These are phyloP conservation scores for Thelephora terrestris DNA, from an alignment of 1,284 basidiomycete genomes.

Conservation along the genomic window DNA sequence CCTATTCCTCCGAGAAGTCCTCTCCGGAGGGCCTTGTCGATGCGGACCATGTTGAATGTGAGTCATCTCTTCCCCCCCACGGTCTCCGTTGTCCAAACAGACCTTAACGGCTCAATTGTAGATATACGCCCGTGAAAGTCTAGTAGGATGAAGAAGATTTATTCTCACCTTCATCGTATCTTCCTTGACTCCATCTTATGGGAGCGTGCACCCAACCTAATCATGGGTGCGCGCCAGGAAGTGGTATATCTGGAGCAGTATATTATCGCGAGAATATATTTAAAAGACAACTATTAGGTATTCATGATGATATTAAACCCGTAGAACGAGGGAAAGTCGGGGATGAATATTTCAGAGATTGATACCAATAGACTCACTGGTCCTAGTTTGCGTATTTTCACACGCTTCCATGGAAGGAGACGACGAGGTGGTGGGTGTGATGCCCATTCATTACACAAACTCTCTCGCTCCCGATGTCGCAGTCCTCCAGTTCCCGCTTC, in stretches of 20 bases:
- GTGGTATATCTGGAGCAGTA: too few relatives aligned
- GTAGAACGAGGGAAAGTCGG: too few relatives aligned
- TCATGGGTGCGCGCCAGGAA: too few relatives aligned
- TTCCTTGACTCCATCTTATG: too few relatives aligned
- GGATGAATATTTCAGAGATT: not conserved
- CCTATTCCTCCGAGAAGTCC: not conserved
- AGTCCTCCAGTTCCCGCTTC: constrained; percentile 68
- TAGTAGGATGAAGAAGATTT: constrained; percentile 28
- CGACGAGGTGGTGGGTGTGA: constrained; percentile 51
- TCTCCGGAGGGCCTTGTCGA: not conserved
- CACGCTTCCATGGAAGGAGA: constrained; percentile 20
- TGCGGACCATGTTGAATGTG: not conserved
- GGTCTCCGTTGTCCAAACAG: too few relatives aligned
- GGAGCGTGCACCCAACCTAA: too few relatives aligned
- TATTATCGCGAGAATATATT: too few relatives aligned
- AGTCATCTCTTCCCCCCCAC: not conserved
- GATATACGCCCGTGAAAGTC: constrained; percentile 6
- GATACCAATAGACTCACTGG: not conserved
- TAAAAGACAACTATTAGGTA: too few relatives aligned
- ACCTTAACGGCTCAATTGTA: constrained; percentile 11
- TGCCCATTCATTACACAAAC: constrained; percentile 65
- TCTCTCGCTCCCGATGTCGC: constrained; percentile 51
- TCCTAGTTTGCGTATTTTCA: not conserved
- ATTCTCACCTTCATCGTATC: not conserved
- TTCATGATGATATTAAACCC: too few relatives aligned